Conservation (phyloP, 1,139 yeast species). For the Saccharomyces hybrid region DNA sequence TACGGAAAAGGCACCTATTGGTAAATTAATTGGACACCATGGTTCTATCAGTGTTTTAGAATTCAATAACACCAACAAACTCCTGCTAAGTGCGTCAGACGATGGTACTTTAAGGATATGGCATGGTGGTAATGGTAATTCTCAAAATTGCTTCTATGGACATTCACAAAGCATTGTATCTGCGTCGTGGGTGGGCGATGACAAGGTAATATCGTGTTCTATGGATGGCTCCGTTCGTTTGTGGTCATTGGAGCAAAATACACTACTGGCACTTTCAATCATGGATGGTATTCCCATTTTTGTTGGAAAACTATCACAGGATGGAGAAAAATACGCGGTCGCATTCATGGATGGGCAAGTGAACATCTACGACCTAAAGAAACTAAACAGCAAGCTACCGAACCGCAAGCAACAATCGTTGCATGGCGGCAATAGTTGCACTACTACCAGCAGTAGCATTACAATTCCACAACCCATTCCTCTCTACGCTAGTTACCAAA, state of each 20-base stretch:
- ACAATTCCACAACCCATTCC: constrained; percentile 1
- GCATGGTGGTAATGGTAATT: constrained; percentile 52
- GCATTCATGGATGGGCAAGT: constrained; percentile 54
- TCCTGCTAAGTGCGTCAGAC: constrained; percentile 69
- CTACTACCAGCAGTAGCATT: neutral
- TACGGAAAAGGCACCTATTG: constrained; percentile 45
- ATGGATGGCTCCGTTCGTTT: constrained; percentile 63
- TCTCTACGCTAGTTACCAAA: neutral
- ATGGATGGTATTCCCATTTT: constrained; percentile 48
- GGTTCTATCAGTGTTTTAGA: constrained; percentile 49
- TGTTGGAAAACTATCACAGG: constrained; percentile 45
- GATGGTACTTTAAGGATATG: constrained; percentile 67
- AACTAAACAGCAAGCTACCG: constrained; percentile 29
- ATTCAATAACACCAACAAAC: constrained; percentile 44
- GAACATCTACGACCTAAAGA: constrained; percentile 40
- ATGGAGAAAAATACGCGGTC: constrained; percentile 43
- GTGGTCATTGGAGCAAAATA: constrained; percentile 53
- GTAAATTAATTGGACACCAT: constrained; percentile 62
- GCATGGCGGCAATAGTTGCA: no score
- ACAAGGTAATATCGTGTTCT: constrained; percentile 42
- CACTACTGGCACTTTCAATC: constrained; percentile 33
- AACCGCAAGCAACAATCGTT: neutral
- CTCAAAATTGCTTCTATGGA: constrained; percentile 37
- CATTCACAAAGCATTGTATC: constrained; percentile 53
- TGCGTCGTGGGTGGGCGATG: constrained; percentile 44